Conservation (phyloP, 352 stramenopile species). For the Bremia lactucae region DNA sequence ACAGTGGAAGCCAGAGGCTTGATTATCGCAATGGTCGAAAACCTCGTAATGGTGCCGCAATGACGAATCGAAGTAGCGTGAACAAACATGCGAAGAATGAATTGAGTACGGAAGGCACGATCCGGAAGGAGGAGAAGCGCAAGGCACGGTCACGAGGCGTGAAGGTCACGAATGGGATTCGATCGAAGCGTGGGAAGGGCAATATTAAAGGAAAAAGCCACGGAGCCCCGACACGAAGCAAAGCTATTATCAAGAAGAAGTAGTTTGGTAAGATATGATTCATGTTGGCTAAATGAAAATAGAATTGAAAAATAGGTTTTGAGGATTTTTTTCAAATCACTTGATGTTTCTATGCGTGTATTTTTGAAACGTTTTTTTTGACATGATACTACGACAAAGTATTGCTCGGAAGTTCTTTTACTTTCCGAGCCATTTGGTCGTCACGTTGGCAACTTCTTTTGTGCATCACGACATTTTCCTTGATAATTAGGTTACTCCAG, state of each 20-base stretch:
- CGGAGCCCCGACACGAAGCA: slow-evolving; percentile 72
- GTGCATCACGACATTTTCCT: no score
- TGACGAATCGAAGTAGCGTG: slow-evolving; percentile 30
- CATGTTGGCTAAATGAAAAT: no score
- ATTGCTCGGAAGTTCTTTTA: no score
- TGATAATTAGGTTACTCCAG: slow-evolving; percentile 1
- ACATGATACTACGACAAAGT: no score
- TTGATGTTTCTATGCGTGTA: no score
- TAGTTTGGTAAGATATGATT: no score
- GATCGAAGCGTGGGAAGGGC: slow-evolving; percentile 50
- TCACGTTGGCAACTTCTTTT: no score
- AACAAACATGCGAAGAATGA: slow-evolving; percentile 80
- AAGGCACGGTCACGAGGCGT: slow-evolving; percentile 73
- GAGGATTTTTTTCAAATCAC: no score
- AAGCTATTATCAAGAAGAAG: slow-evolving; percentile 59
- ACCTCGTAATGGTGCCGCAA: slow-evolving; percentile 25
- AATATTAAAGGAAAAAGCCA: slow-evolving; percentile 76
- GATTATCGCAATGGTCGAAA: slow-evolving; percentile 79
- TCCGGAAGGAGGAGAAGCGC: slow-evolving; percentile 79
- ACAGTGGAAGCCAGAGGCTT: slow-evolving; percentile 31
- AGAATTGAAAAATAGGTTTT: no score
- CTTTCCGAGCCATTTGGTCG: no score
- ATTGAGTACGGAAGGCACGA: slow-evolving; percentile 62
- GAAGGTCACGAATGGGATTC: slow-evolving; percentile 38
- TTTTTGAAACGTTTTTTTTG: no score